phyloP scores from a whole-genome alignment of 1,284 basidiomycete species.

The Chondrostereum purpureum region DNA sequence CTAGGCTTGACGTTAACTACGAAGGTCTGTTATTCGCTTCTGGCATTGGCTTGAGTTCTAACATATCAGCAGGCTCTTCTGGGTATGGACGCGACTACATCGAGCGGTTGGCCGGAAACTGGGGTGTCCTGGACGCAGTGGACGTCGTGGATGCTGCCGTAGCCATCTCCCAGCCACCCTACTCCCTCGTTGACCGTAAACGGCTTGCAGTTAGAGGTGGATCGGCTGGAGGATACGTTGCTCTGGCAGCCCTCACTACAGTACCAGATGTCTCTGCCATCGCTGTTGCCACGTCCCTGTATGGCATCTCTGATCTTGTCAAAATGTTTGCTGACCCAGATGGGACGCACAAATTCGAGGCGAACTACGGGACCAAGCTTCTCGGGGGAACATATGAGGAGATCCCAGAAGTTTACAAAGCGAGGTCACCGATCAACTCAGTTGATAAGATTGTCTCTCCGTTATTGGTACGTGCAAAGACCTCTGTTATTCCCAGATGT shows the following conservation, averaged over 20 bases:
- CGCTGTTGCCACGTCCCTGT: slow-evolving; percentile 43
- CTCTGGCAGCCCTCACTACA: slow-evolving; percentile 41
- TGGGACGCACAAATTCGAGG: slow-evolving; percentile 64
- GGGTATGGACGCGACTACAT: slow-evolving; percentile 53
- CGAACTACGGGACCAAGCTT: slow-evolving; percentile 45
- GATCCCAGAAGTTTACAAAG: slow-evolving; percentile 40
- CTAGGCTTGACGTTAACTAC: slow-evolving; percentile 64
- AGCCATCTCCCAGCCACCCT: slow-evolving; percentile 35
- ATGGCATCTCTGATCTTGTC: slow-evolving; percentile 49
- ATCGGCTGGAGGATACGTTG: slow-evolving; percentile 58
- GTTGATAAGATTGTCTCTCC: slow-evolving; percentile 45
- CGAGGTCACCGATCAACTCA: slow-evolving; percentile 44
- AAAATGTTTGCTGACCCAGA: slow-evolving; percentile 37
- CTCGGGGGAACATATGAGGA: slow-evolving; percentile 47
- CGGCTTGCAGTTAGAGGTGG: slow-evolving; percentile 55
- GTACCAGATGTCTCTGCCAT: slow-evolving; percentile 31
- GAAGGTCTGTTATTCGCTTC: slow-evolving; percentile 34
- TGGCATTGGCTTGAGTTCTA: not conserved
- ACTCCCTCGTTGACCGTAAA: slow-evolving; percentile 43
- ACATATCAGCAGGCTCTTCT: slow-evolving; percentile 29
- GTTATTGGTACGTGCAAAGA: slow-evolving; percentile 44
- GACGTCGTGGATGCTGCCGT: slow-evolving; percentile 51
- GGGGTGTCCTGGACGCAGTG: slow-evolving; percentile 61
- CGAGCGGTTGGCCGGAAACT: slow-evolving; percentile 48
- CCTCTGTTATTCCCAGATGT: not conserved